Evolutionary conservation across 371 early-diverging fungal species (phyloP).

Genomic region (Coemansia sp.): DNA sequence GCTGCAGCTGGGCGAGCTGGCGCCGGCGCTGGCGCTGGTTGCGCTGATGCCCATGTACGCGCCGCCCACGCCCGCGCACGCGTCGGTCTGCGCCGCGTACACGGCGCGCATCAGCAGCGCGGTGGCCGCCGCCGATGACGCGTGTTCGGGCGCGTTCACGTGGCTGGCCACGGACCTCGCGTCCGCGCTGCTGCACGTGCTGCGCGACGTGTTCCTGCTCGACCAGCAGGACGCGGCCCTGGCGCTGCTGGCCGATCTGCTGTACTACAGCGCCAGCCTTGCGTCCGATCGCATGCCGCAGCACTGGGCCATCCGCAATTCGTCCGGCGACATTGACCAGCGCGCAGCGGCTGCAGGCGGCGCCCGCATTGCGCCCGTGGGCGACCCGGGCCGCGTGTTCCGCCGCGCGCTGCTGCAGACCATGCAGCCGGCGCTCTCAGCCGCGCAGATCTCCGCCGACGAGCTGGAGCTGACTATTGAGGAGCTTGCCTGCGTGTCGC

Average conservation of each 20-base stretch:
- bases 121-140: not conserved
- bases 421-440: not conserved
- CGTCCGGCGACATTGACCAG: conserved; percentile 18
- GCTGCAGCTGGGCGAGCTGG: conserved; percentile 9
- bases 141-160: conserved; percentile 1
- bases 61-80: conserved; percentile 35
- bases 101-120: conserved; percentile 10
- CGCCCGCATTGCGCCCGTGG: conserved; percentile 11
- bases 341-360: not conserved
- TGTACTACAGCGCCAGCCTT: conserved; percentile 13
- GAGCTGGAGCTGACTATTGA: conserved; percentile 9
- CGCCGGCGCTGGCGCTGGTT: conserved; percentile 20
- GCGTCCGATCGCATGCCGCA: conserved; percentile 16
- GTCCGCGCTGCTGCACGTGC: conserved; percentile 6
- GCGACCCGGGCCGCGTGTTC: conserved; percentile 25
- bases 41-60: conserved; percentile 23
- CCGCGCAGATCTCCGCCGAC: not conserved
- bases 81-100: conserved; percentile 19
- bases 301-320: conserved; percentile 24
- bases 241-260: conserved; percentile 20
- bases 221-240: conserved; percentile 26
- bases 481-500: not conserved
- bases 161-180: conserved; percentile 29
- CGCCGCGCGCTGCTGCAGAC: conserved; percentile 8
- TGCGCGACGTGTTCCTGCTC: conserved; percentile 20